Base-by-base conservation (phyloP, 805 yeast genomes). In the Kazachstania viticola region DNA sequence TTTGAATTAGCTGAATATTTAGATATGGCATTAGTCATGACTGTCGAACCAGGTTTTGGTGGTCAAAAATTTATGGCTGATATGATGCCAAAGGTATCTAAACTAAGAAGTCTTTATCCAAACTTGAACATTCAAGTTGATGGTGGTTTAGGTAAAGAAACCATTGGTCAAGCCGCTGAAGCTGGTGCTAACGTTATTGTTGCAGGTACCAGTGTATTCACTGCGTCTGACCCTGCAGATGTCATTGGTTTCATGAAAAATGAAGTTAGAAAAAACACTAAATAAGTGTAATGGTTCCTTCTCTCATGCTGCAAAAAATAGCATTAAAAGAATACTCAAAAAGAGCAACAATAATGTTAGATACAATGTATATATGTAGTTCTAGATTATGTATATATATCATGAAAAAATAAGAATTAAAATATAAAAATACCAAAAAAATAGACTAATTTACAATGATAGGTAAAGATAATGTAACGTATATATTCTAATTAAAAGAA, bases 141-240 rank as follows among this genome's bases (percentile, higher is more conserved):
- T 57, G 98, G 98, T 42, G 98, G 98, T 0, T 64, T 91, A 37
- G 93, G 93, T 36, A 75, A 75, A 41, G 85, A 74, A 27, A 91
- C 94, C 2, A 77, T 88, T 29, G 79, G 75, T 33, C 69, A 65
- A 14, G 96, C 96, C 26, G 95, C 96, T n/a, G 69, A 72, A 33
- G 96, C 97, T 9, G 98, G 98, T 35, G 98, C 98, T 31, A 91
- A 91, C 51, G 95, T 87, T 29, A 85, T 91, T 51, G 98, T 91
- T 29, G 96, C 98, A 3, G 98, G 98, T 28, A 88, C 96, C 12
- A 71, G 94, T 30, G 93, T 88, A 12, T 91, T 87, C 64, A 75
- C 76, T 37, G 94, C 96, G 6, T 64, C 69, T 9, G 77, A 79
- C 42, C 95, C 97, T 14, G 62, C 62, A 9, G 79, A 73, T 42